These are phyloP conservation scores for Teunomyces gatunensis DNA, from an alignment of 805 yeast genomes.

Conservation along the genomic window DNA sequence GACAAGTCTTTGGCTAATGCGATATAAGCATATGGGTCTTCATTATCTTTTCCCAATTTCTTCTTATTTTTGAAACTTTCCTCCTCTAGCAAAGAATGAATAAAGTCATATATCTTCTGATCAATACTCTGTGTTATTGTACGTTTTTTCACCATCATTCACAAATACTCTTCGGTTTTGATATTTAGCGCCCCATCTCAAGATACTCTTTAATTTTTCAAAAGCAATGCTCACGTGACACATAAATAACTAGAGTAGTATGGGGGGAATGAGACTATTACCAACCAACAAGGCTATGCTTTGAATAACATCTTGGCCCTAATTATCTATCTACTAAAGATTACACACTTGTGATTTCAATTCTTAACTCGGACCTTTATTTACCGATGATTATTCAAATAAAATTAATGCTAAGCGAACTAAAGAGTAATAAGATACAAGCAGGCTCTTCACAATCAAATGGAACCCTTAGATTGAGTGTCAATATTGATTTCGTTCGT, in stretches of 20 bases:
- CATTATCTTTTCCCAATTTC: constrained; percentile 43
- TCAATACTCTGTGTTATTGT: constrained; percentile 36
- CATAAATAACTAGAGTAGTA: neutral
- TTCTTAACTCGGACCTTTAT: neutral
- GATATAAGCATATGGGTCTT: constrained; percentile 41
- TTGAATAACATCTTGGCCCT: too few relatives aligned
- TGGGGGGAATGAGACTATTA: neutral
- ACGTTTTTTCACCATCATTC: constrained; percentile 9
- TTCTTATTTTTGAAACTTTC: constrained; percentile 45
- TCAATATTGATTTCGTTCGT: constrained; percentile 6
- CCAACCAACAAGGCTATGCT: too few relatives aligned
- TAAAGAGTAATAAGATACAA: neutral
- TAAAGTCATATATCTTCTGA: constrained; percentile 53
- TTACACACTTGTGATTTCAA: too few relatives aligned
- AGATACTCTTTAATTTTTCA: neutral
- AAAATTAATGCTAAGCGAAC: neutral
- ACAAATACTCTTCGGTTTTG: neutral
- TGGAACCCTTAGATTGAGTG: constrained; percentile 6
- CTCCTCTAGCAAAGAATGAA: constrained; percentile 57
- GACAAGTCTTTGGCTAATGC: constrained; percentile 63
- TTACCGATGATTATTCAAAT: neutral
- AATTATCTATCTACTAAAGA: too few relatives aligned
- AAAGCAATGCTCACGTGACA: neutral
- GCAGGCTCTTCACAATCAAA: neutral
- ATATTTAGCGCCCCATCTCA: neutral